A percentile compares a stretch with the other conserved stretches of the same genome.
phyloP scores from a whole-genome alignment of 371 early-diverging fungal species.

The Mortierella sp. region DNA sequence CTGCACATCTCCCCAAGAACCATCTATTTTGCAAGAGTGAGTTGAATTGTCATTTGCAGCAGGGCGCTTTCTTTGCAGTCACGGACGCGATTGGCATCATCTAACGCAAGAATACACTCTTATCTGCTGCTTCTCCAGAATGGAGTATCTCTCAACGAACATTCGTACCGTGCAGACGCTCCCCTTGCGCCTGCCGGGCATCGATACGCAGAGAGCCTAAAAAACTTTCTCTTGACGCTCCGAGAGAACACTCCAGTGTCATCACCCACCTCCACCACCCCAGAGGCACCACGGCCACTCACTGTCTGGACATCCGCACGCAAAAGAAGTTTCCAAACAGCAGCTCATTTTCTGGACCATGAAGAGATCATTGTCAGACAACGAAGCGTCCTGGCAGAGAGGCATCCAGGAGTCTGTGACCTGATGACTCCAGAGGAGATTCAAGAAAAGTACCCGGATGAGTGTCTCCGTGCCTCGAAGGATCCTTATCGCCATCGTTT shows the following conservation, averaged over 20 bases:
- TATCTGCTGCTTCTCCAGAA: no score
- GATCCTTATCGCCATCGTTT: slow-evolving; percentile 84
- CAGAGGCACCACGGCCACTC: slow-evolving; percentile 34
- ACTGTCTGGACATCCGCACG: slow-evolving; percentile 85
- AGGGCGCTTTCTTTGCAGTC: no score
- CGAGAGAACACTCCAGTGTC: slow-evolving; percentile 51
- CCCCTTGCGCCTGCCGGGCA: slow-evolving; percentile 66
- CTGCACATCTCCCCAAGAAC: slow-evolving; percentile 86
- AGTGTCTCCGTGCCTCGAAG: slow-evolving; percentile 68
- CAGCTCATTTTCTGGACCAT: slow-evolving; percentile 66
- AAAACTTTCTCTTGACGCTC: slow-evolving; percentile 62
- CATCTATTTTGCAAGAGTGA: slow-evolving; percentile 90
- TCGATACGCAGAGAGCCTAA: slow-evolving; percentile 68
- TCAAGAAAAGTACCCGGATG: slow-evolving; percentile 81
- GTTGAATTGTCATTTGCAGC: neutral
- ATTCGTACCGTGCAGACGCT: slow-evolving; percentile 61
- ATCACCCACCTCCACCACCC: slow-evolving; percentile 2
- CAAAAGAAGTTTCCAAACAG: slow-evolving; percentile 75
- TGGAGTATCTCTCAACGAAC: slow-evolving; percentile 59
- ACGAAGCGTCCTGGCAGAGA: slow-evolving; percentile 78
- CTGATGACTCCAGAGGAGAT: slow-evolving; percentile 87
- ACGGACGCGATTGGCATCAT: no score
- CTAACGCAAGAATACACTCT: no score
- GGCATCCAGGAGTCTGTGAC: slow-evolving; percentile 89
- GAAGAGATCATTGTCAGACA: slow-evolving; percentile 62